phyloP scores from a whole-genome alignment of 2,329 filamentous ascomycete genomes.

The Colletotrichum shisoi region DNA sequence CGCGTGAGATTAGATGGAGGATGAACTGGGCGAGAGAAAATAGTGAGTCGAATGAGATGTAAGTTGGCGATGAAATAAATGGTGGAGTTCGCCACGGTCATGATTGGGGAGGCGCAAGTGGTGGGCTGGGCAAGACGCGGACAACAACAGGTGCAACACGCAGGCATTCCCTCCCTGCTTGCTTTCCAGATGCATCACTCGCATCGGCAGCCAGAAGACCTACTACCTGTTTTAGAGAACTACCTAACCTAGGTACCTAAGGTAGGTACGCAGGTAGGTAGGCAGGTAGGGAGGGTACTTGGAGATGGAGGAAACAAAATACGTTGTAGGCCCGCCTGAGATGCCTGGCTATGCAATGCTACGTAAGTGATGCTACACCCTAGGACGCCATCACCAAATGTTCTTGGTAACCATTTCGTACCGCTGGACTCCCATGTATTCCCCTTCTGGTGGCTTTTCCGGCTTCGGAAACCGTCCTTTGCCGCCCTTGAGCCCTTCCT shows the following conservation, averaged over 20 bases:
- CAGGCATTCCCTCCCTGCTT: no score
- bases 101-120: not conserved
- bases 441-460: conserved; percentile 54
- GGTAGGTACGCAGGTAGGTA: not conserved
- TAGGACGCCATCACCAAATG: conserved; percentile 74
- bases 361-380: not conserved
- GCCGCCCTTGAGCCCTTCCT: conserved; percentile 69
- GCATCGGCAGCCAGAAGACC: no score
- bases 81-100: not conserved
- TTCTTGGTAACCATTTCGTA: conserved; percentile 97
- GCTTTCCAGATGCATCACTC: no score
- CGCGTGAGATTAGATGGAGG: no score
- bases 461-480: conserved; percentile 64
- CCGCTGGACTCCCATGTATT: conserved; percentile 73
- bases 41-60: no score
- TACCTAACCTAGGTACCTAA: no score
- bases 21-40: no score
- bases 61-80: not conserved
- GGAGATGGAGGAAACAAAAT: not conserved
- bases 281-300: not conserved
- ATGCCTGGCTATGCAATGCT: conserved; percentile 4
- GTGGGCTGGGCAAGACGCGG: no score
- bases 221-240: no score
- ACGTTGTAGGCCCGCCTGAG: not conserved
- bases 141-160: no score